These are phyloP conservation scores for Pythium brassicae DNA, from an alignment of 352 stramenopile genomes.

Conservation along the genomic window DNA sequence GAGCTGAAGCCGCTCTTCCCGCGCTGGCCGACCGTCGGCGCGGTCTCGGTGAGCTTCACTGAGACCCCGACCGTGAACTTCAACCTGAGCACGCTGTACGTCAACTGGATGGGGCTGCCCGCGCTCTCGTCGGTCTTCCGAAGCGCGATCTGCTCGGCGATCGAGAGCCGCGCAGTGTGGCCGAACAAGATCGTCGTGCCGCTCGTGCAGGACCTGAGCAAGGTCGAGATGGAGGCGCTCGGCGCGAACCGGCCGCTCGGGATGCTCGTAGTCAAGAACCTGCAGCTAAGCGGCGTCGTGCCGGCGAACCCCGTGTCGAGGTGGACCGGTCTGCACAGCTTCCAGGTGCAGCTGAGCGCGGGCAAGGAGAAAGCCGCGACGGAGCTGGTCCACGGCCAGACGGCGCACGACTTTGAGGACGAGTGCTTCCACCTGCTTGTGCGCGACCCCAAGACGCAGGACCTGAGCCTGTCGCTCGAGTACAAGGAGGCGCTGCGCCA, in stretches of 20 bases:
- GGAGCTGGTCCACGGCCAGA: conserved; percentile 22
- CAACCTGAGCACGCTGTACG: conserved; percentile 32
- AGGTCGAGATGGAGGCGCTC: conserved; percentile 39
- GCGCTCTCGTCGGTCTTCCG: conserved; percentile 39
- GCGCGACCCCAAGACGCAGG: conserved; percentile 37
- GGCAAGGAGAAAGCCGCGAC: conserved; percentile 26
- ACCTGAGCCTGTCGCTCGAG: conserved; percentile 31
- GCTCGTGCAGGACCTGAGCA: conserved; percentile 39
- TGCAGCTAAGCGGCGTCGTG: conserved; percentile 24
- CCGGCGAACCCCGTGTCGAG: conserved; percentile 24
- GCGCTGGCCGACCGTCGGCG: conserved; percentile 37
- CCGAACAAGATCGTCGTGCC: conserved; percentile 42
- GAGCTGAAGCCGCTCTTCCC: conserved; percentile 44
- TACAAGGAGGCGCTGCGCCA: conserved; percentile 33
- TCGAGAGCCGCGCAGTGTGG: conserved; percentile 33
- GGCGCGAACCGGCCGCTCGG: conserved; percentile 32
- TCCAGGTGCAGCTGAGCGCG: conserved; percentile 25
- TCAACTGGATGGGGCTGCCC: conserved; percentile 42
- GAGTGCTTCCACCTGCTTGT: conserved; percentile 28
- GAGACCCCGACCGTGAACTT: conserved; percentile 44
- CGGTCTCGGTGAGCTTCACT: conserved; percentile 35
- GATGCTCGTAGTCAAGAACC: conserved; percentile 32
- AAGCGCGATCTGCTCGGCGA: conserved; percentile 26
- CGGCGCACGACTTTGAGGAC: conserved; percentile 19
- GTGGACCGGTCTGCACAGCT: conserved; percentile 30